Conservation (phyloP, 139 green algal genomes). For the Edaphochlamys debaryana region DNA sequence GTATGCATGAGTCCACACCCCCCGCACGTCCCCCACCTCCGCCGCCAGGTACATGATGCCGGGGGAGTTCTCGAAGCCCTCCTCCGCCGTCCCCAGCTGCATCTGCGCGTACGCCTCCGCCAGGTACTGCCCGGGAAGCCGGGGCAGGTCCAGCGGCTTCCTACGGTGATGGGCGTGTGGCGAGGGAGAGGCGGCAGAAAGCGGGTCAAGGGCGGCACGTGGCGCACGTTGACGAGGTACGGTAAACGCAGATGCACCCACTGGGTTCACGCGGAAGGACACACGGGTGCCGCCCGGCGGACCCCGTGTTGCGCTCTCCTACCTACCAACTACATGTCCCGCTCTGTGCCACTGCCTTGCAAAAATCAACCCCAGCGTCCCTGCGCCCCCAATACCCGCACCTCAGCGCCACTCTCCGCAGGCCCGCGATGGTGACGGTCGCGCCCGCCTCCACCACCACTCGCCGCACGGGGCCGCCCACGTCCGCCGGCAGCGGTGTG, state of each 20-base stretch:
- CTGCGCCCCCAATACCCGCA: too few relatives aligned
- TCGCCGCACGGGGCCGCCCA: constrained; percentile 40
- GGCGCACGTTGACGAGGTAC: background rate
- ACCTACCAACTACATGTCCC: too few relatives aligned
- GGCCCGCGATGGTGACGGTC: constrained; percentile 27
- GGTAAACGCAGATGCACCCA: too few relatives aligned
- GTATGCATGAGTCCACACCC: too few relatives aligned
- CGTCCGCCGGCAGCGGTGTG: constrained; percentile 47
- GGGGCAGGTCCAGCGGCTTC: constrained; percentile 50
- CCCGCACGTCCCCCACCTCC: constrained; percentile 25
- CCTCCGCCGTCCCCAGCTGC: constrained; percentile 40
- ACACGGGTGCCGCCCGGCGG: too few relatives aligned
- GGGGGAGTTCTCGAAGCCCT: constrained; percentile 45
- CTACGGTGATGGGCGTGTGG: too few relatives aligned
- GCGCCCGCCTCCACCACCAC: constrained; percentile 37
- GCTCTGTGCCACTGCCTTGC: too few relatives aligned
- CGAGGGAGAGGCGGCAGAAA: background rate
- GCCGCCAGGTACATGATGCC: constrained; percentile 52
- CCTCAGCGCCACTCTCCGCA: constrained; percentile 37
- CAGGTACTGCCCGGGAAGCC: constrained; percentile 50
- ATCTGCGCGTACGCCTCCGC: constrained; percentile 47
- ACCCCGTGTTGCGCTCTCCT: too few relatives aligned
- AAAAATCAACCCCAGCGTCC: too few relatives aligned
- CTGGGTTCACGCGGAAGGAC: too few relatives aligned
- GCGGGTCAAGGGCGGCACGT: background rate